Evolutionary conservation across 2,329 filamentous ascomycete species (phyloP).

Genomic region (Fusarium sp.): DNA sequence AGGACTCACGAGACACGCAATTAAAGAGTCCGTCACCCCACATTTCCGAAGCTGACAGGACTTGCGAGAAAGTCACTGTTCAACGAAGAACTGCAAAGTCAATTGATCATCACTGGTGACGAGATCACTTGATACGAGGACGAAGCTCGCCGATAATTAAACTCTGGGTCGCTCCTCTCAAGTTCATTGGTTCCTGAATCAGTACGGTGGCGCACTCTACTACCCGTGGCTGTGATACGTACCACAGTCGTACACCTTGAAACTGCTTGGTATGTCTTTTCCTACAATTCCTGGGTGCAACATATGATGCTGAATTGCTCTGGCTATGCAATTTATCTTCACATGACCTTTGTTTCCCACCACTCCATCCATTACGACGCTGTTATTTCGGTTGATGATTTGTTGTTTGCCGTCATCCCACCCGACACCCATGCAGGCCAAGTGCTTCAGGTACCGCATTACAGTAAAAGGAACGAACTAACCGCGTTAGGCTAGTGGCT

Average conservation of each 20-base stretch:
- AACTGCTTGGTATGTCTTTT: constrained; percentile 24
- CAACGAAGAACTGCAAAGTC: constrained; percentile 4
- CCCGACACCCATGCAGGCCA: constrained; percentile 14
- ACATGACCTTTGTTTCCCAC: background rate
- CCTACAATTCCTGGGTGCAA: background rate
- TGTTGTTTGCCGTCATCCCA: constrained; percentile 23
- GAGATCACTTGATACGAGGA: constrained; percentile 28
- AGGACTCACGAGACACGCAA: constrained; percentile 9
- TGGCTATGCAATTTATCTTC: background rate
- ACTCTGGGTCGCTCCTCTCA: constrained; percentile 21
- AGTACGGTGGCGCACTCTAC: constrained; percentile 37
- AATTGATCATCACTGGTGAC: constrained; percentile 15
- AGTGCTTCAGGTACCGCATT: constrained; percentile 40
- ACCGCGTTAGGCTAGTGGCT: constrained; percentile 34
- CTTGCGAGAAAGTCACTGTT: background rate
- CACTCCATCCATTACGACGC: background rate
- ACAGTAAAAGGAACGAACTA: constrained; percentile 28
- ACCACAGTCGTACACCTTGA: constrained; percentile 19
- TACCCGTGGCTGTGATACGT: constrained; percentile 38
- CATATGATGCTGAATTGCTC: background rate
- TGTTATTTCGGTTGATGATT: constrained; percentile 11
- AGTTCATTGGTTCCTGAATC: constrained; percentile 33
- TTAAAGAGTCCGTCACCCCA: constrained; percentile 12
- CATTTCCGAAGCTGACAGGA: constrained; percentile 9
- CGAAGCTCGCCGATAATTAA: constrained; percentile 34